These are phyloP conservation scores for Medicago ruthenica DNA, from an alignment of 306 rosid species.

Conservation along the genomic window DNA sequence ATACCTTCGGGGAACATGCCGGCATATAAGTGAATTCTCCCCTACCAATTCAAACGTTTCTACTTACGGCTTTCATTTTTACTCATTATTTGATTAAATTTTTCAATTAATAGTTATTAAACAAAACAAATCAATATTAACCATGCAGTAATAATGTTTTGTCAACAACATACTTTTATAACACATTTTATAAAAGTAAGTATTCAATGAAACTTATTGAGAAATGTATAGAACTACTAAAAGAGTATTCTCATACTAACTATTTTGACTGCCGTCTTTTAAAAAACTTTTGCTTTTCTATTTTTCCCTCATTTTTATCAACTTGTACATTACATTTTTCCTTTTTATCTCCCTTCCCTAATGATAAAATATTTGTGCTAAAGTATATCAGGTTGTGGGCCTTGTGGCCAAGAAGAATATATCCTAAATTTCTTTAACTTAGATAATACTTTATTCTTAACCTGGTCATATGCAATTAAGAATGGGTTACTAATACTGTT, in stretches of 20 bases:
- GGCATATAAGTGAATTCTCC: too few species aligned
- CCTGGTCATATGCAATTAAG: too few species aligned
- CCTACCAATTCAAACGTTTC: too few species aligned
- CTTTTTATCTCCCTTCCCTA: not conserved
- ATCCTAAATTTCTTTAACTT: conserved; percentile 49
- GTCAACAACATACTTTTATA: too few species aligned
- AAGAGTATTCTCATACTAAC: not conserved
- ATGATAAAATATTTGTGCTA: conserved; percentile 22
- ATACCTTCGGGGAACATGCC: too few species aligned
- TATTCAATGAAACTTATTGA: not conserved
- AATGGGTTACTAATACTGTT: too few species aligned
- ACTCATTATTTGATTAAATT: too few species aligned
- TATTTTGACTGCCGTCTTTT: not conserved
- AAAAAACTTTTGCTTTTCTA: not conserved
- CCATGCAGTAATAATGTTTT: too few species aligned
- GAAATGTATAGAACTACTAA: not conserved
- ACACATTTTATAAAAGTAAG: too few species aligned
- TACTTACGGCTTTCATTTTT: too few species aligned
- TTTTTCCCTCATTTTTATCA: not conserved
- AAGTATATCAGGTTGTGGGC: conserved; percentile 47
- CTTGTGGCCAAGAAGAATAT: conserved; percentile 53
- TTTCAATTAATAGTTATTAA: too few species aligned
- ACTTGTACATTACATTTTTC: not conserved
- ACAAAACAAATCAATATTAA: too few species aligned
- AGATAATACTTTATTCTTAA: not conserved